A percentile compares a stretch with the other conserved stretches of the same genome.
phyloP scores from a whole-genome alignment of 2,329 filamentous ascomycete species.

The Fusarium sp. region DNA sequence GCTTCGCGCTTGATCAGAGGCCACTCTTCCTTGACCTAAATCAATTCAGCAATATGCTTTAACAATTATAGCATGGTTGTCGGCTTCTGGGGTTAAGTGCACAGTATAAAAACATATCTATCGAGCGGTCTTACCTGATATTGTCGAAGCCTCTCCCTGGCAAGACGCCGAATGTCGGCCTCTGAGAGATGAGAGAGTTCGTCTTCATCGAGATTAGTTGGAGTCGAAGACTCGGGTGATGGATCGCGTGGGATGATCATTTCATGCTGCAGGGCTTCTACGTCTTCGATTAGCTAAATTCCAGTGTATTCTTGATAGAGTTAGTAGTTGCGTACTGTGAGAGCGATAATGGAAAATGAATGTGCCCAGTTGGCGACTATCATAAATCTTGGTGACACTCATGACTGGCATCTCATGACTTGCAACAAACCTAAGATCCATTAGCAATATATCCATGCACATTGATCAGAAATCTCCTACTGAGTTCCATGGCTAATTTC shows the following conservation, averaged over 20 bases:
- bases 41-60: neutral
- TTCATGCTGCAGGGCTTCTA: conserved; percentile 33
- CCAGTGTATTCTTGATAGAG: neutral
- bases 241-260: conserved; percentile 36
- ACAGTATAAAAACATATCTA: no score
- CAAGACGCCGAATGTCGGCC: conserved; percentile 26
- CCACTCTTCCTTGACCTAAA: neutral
- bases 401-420: neutral
- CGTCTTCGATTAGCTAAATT: neutral
- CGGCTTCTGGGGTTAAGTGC: rapidly evolving
- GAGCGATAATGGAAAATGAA: conserved; percentile 37
- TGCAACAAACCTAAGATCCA: neutral
- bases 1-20: conserved; percentile 21
- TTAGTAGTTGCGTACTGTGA: conserved; percentile 12
- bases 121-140: conserved; percentile 6
- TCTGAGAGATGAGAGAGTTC: conserved; percentile 10
- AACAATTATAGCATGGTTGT: no score
- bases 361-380: neutral
- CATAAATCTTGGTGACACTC: no score
- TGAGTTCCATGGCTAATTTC: conserved; percentile 38
- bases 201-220: neutral
- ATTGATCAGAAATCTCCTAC: conserved; percentile 9
- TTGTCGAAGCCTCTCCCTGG: conserved; percentile 21
- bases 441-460: neutral
- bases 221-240: neutral